A percentile compares a stretch with the other conserved stretches of the same genome.
These are phyloP conservation scores for Chlorella vulgaris DNA, from an alignment of 139 green algal genomes.

Conservation along the genomic window DNA sequence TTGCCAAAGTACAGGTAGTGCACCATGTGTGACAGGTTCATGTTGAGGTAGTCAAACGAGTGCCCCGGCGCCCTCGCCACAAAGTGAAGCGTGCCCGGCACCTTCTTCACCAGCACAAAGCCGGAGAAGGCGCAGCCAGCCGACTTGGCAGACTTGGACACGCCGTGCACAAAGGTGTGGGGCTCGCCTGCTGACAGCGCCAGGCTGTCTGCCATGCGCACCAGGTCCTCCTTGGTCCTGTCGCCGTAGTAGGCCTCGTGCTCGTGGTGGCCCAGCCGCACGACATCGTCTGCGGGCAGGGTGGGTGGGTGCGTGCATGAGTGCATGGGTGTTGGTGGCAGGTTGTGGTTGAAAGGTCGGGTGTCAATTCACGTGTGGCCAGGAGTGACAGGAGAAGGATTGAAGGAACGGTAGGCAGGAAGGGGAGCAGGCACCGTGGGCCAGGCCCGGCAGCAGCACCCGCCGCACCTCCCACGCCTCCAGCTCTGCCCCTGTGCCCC, in stretches of 20 bases:
- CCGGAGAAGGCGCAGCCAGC: slow-evolving; percentile 84
- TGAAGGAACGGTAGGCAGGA: too few relatives aligned
- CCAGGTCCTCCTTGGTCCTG: slow-evolving; percentile 87
- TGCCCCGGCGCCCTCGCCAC: slow-evolving; percentile 76
- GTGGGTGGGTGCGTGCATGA: not conserved
- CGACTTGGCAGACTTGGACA: slow-evolving; percentile 37
- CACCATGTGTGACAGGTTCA: slow-evolving; percentile 86
- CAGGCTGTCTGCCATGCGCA: slow-evolving; percentile 84
- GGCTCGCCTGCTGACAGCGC: slow-evolving; percentile 39
- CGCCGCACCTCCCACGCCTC: not conserved
- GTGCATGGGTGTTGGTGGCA: not conserved
- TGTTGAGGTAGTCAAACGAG: slow-evolving; percentile 84
- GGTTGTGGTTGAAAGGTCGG: too few relatives aligned
- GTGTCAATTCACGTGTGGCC: too few relatives aligned
- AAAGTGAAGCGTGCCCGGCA: slow-evolving; percentile 91
- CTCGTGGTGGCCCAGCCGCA: slow-evolving; percentile 56
- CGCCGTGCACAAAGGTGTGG: slow-evolving; percentile 35
- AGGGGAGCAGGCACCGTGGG: too few relatives aligned
- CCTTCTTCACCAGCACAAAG: slow-evolving; percentile 98
- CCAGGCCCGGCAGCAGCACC: not conserved
- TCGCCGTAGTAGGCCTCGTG: slow-evolving; percentile 84
- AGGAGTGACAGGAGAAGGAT: too few relatives aligned
- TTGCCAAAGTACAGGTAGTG: slow-evolving; percentile 77
- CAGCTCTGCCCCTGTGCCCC: too few relatives aligned
- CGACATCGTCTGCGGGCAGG: slow-evolving; percentile 17